These are phyloP conservation scores for Diplodia seriata DNA, from an alignment of 2,329 filamentous ascomycete species.

Conservation along the genomic window DNA sequence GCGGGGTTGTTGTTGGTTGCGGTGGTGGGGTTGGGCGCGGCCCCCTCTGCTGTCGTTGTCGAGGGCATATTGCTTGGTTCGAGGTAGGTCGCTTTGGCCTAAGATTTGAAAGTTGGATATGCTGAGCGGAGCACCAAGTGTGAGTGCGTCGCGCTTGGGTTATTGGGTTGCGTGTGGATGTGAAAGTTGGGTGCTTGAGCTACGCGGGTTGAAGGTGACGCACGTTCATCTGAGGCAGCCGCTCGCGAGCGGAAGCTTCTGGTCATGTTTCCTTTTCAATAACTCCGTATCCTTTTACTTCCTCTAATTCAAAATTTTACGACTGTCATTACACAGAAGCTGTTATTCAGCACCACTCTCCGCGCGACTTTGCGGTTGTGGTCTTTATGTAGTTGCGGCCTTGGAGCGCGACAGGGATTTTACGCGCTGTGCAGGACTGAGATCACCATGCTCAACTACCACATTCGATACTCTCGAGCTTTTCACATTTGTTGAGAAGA, in stretches of 20 bases:
- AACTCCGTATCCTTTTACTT: neutral
- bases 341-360: neutral
- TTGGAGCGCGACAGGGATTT: too few relatives aligned
- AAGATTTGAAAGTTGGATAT: neutral
- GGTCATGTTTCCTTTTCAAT: neutral
- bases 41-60: neutral
- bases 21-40: constrained; percentile 13
- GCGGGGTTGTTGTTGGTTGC: constrained; percentile 10
- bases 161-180: neutral
- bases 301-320: neutral
- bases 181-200: neutral
- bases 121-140: neutral
- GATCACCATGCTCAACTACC: neutral
- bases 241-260: constrained; percentile 7
- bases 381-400: neutral
- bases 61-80: neutral
- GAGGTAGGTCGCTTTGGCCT: neutral
- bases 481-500: neutral
- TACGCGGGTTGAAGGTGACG: neutral
- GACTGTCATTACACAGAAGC: neutral
- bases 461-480: neutral
- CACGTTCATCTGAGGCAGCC: constrained; percentile 15
- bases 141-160: neutral
- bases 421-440: neutral
- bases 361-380: neutral